Evolutionary conservation across 2,329 filamentous ascomycete species (phyloP), one percentile per base, ranked within the genome.

Genomic region (Fusarium sp.): DNA sequence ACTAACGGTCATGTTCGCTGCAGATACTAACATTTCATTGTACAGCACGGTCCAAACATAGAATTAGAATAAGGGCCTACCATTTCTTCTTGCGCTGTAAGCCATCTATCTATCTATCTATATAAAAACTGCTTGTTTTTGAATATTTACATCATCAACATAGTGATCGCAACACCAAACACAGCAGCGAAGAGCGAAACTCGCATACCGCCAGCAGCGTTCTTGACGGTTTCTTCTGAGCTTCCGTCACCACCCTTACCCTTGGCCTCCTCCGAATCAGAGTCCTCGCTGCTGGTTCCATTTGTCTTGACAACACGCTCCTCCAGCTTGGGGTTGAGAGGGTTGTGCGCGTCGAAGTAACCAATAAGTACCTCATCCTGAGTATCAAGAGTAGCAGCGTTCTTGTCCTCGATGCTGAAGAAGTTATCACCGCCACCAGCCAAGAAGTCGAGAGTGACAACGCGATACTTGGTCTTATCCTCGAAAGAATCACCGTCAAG

Each of bases 361-460:
- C 78, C 74, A 7, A 81, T 81, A 4, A 88, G 80, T 0, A 88
- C 85, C 72, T 88, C 82, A 45, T 87, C 86, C 75, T 87, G 83
- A 1, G 82, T 83, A 27, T 88, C 86, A 4, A 88, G 80, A 8
- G 79, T 81, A 30, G 82, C 77, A 46, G 85, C 84, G 55, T 79
- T 77, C 27, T 66, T 74, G 10, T 72, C 75, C 3, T 61, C 55
- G 1, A 70, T 44, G n/a, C 77, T 70, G 24, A 89, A 83, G 74
- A 91, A 87, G 73, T 90, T 90, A 71, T 91, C 90, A 16, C 89
- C 90, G 4, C 87, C 88, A 4, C 83, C 83, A 2, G 88, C 87
- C 1, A 91, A 69, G 70, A 91, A 91, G 71, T 91, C 89, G 2
- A 90, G 79, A 0, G 89, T 91, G 18, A 89, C 86, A 22, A 91